Evolutionary conservation across 2,329 filamentous ascomycete species (phyloP), one percentile per base, ranked within the genome.

Genomic region (Botryotinia convoluta): DNA sequence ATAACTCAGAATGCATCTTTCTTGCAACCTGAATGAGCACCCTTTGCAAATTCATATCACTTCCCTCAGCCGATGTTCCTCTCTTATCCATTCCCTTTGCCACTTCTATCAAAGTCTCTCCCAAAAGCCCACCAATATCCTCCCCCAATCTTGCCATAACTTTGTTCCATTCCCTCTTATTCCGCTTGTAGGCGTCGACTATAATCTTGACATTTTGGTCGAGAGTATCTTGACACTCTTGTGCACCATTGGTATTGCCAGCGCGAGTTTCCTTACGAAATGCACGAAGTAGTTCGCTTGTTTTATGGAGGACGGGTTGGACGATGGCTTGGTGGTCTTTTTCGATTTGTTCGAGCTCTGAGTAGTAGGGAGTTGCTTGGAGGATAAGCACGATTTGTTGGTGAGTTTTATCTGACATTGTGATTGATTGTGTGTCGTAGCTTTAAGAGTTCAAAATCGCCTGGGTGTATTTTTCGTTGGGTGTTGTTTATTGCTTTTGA

Each of bases 41-140:
- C 35, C 51, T 37, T 14, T 42, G 16, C 37, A 68, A 68, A 57
- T 68, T 35, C 35, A 68, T 57, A 37, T 68, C 48, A 26, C 26
- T 14, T 2, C n/a, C n/a, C 4, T 2, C 45, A 3, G n/a, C 4
- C 22, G 10, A 26, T 20, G 18, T 3, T 9, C 9, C 32, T 1
- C 35, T 51, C 48, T 10, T 12, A 26, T 26, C 2, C 35, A 44
- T 16, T 5, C 22, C 65, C 18, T n/a, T 10, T 4, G 10, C 22
- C 26, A 68, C 35, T 12, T 68, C 64, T 10, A 4, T 0, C 0
- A 54, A 12, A 7, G 37, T 37, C 10, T 37, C 18, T 8, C 48
- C 64, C 35, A 68, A 14, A 3, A 14, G 0, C 1, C 65, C 65
- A 20, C 64, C 64, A 0, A 68, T 20, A 57, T 68, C 64, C 18